Evolutionary conservation across 2,329 filamentous ascomycete species (phyloP), one percentile per base, ranked within the genome.

Genomic region (Ascochyta rabiei): DNA sequence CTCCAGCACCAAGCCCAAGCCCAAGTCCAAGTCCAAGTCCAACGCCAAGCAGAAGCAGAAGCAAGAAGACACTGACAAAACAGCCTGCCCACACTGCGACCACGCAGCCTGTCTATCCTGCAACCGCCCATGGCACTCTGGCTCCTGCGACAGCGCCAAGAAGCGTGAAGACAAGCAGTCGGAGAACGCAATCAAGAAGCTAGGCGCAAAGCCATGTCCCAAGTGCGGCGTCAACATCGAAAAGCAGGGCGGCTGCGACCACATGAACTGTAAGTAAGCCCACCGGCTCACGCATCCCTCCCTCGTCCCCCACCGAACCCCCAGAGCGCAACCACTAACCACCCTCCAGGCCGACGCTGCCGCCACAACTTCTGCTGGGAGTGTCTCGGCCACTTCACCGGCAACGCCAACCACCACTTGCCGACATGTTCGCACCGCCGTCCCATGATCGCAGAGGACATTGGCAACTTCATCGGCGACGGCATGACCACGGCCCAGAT

Each of bases 141-240:
- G 43, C 3, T 48, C 34, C 30, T 72, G 69, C 48, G 39, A 56
- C 45, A 54, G 59, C 34, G 48, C 39, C 9, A 64, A 60, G n/a
- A 19, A 34, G n/a, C 43, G 34, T 3, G 67, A 70, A 19, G 53
- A 71, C 23, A 34, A 49, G 9, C 21, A 57, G 33, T 64, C 66
- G 0, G 43, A 56, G 23, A 24, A 52, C 5, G 30, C 52, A 2
- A 60, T 71, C 40, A 61, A 63, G 47, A 30, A 34, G 1, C 57
- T 72, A 23, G 66, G 68, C 28, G 64, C 64, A 8, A 71, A 69
- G 48, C 56, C 57, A 2, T 72, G 68, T 41, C 69, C 68, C 0
- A 51, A 56, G 2, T 71, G 69, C 39, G 60, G 64, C 18, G 28
- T 65, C 21, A 64, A 63, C 8, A 68, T 72, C 24, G 19, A 67